Conservation (phyloP, 2,329 filamentous ascomycete species). For the Dothistroma septosporum region DNA sequence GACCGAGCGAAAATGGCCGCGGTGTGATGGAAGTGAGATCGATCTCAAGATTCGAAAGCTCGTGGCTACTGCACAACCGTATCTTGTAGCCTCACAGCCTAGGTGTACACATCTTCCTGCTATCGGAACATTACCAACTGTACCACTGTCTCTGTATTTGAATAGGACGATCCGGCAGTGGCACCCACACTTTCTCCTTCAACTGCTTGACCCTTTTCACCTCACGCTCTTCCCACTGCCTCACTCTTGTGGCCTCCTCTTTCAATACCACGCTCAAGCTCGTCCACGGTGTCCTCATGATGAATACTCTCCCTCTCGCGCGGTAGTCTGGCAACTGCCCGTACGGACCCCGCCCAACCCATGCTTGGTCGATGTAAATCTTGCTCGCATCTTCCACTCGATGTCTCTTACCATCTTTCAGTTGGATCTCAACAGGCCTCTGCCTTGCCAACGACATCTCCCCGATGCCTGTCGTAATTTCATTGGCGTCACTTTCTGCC, state of each 20-base stretch:
- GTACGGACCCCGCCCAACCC: conserved; percentile 75
- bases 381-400: conserved; percentile 68
- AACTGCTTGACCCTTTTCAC: conserved; percentile 71
- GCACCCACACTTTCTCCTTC: conserved; percentile 72
- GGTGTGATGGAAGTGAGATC: too few species aligned
- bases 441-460: not conserved
- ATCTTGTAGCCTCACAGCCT: not conserved
- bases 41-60: too few species aligned
- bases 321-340: conserved; percentile 63
- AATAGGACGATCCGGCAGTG: conserved; percentile 80
- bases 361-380: conserved; percentile 88
- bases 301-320: conserved; percentile 67
- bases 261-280: conserved; percentile 78
- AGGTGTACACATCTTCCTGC: not conserved
- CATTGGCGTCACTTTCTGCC: conserved; percentile 24
- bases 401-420: conserved; percentile 70
- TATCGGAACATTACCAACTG: conserved; percentile 64
- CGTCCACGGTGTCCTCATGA: conserved; percentile 67
- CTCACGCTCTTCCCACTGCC: conserved; percentile 72
- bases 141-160: conserved; percentile 82
- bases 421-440: conserved; percentile 56
- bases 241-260: conserved; percentile 85
- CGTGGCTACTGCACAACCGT: not conserved
- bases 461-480: conserved; percentile 18
- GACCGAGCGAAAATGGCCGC: too few species aligned